Evolutionary conservation across 306 rosid genomes (phyloP).

Genomic region (Lathyrus sativus): DNA sequence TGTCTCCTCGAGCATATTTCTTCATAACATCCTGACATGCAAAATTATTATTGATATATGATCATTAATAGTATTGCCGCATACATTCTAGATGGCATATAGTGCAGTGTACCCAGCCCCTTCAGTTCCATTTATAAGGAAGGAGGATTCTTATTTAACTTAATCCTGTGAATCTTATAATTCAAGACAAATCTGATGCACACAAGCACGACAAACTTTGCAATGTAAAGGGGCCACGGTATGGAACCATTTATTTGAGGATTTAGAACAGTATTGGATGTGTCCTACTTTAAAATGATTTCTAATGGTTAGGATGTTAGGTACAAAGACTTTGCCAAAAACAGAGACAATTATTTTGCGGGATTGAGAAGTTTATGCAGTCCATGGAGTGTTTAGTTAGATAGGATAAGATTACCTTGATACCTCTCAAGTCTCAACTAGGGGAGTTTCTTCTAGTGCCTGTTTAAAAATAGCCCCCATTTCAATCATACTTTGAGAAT

Average conservation of each 20-base stretch:
- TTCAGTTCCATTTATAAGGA: slow-evolving; percentile 6
- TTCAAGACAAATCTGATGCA: slow-evolving; percentile 4
- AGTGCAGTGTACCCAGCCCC: slow-evolving; percentile 15
- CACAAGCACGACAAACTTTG: background rate
- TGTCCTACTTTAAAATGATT: slow-evolving; percentile 26
- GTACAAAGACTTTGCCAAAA: slow-evolving; percentile 23
- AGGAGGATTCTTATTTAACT: slow-evolving; percentile 20
- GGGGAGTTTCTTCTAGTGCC: slow-evolving; percentile 18
- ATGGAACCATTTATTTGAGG: slow-evolving; percentile 4
- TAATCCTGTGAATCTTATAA: slow-evolving; percentile 13
- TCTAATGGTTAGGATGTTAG: slow-evolving; percentile 19
- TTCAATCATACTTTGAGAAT: slow-evolving; percentile 2
- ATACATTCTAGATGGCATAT: slow-evolving; percentile 19
- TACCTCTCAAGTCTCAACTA: slow-evolving; percentile 25
- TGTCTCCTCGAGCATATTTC: slow-evolving; percentile 45
- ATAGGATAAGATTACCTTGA: slow-evolving; percentile 23
- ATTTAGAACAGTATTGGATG: slow-evolving; percentile 12
- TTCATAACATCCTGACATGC: slow-evolving; percentile 63
- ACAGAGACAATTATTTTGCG: background rate
- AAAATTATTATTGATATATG: slow-evolving; percentile 39
- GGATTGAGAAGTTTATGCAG: slow-evolving; percentile 11
- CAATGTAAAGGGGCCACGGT: slow-evolving; percentile 8
- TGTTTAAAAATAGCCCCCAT: slow-evolving; percentile 1
- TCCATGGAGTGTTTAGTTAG: background rate
- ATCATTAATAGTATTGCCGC: slow-evolving; percentile 33